Percentiles rank a stretch among this genome's conserved stretches.
These are phyloP conservation scores for Aspergillus bertholletiae DNA, from an alignment of 495 filamentous ascomycete genomes.

Conservation along the genomic window DNA sequence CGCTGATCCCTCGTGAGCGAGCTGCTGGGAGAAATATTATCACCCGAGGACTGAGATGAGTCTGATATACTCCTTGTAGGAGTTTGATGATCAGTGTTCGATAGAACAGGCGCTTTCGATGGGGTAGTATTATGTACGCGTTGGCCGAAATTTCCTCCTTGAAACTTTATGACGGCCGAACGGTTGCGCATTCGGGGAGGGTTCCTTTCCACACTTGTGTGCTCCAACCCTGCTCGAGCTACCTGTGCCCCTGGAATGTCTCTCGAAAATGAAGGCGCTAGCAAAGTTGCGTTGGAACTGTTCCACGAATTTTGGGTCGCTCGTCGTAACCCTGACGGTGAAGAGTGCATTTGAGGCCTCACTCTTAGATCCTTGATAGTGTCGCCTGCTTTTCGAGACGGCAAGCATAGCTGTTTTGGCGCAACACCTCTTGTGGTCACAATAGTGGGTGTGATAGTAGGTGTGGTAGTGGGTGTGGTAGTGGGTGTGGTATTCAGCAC, in stretches of 20 bases:
- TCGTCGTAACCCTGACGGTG: slow-evolving; percentile 31
- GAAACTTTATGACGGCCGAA: slow-evolving; percentile 29
- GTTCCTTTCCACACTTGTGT: slow-evolving; percentile 9
- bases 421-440: slow-evolving; percentile 11
- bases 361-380: slow-evolving; percentile 29
- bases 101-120: slow-evolving; percentile 3
- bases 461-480: slow-evolving; percentile 42
- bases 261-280: slow-evolving; percentile 21
- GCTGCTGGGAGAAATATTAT: background rate
- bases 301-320: slow-evolving; percentile 20
- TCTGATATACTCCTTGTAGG: slow-evolving; percentile 5
- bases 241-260: slow-evolving; percentile 5
- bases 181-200: slow-evolving; percentile 43
- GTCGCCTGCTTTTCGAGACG: slow-evolving; percentile 15
- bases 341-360: slow-evolving; percentile 28
- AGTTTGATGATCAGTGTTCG: background rate
- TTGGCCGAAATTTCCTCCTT: slow-evolving; percentile 26
- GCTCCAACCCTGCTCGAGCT: slow-evolving; percentile 7
- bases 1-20: background rate
- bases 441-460: too few relatives aligned
- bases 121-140: slow-evolving; percentile 18
- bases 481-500: slow-evolving; percentile 50
- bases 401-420: slow-evolving; percentile 3
- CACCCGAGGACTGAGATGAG: background rate
- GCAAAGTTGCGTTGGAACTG: slow-evolving; percentile 24